These are phyloP conservation scores for Fusarium brachygibbosum DNA, from an alignment of 2,329 filamentous ascomycete genomes.

Conservation along the genomic window DNA sequence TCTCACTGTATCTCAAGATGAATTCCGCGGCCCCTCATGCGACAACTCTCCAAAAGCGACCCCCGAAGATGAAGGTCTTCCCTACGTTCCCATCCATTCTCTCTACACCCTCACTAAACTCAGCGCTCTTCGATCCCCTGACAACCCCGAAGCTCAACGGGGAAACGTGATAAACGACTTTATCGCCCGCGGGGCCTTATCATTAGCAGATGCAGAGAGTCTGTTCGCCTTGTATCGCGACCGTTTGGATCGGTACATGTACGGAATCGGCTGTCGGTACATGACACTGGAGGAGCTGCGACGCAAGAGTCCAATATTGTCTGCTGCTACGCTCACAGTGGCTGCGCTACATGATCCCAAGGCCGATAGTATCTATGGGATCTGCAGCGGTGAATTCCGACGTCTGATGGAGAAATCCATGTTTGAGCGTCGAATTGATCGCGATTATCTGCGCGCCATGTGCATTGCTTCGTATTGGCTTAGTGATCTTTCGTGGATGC, in stretches of 20 bases:
- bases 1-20: constrained; percentile 31
- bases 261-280: constrained; percentile 66
- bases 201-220: constrained; percentile 63
- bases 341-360: constrained; percentile 70
- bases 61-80: constrained; percentile 54
- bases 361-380: constrained; percentile 64
- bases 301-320: constrained; percentile 67
- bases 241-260: constrained; percentile 66
- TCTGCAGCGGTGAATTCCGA: constrained; percentile 69
- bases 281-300: constrained; percentile 65
- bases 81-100: constrained; percentile 57
- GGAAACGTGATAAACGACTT: constrained; percentile 52
- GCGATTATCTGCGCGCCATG: constrained; percentile 70
- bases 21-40: constrained; percentile 47
- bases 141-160: constrained; percentile 44
- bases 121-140: constrained; percentile 54
- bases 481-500: constrained; percentile 72
- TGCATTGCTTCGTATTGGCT: constrained; percentile 75
- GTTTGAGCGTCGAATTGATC: constrained; percentile 55
- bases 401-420: constrained; percentile 65
- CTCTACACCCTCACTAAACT: constrained; percentile 57
- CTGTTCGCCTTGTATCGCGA: constrained; percentile 65
- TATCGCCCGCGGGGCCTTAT: constrained; percentile 57
- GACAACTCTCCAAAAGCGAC: constrained; percentile 50
- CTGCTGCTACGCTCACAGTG: constrained; percentile 69